phyloP scores from a whole-genome alignment of 805 yeast genomes.

The Metschnikowia santaceciliae region DNA sequence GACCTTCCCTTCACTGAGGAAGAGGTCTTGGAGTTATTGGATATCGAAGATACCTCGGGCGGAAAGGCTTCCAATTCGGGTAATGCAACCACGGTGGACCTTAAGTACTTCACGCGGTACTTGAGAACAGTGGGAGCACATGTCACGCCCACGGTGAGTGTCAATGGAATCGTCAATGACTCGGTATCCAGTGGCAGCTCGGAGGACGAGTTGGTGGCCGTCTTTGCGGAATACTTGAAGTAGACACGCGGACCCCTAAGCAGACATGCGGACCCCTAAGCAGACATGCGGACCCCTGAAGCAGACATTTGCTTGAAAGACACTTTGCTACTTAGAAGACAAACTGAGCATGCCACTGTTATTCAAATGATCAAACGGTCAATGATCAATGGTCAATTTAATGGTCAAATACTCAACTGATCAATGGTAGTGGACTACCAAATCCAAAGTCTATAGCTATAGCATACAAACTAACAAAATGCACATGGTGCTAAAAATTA shows the following conservation, averaged over 20 bases:
- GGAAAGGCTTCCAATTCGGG: conserved; percentile 47
- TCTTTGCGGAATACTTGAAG: conserved; percentile 25
- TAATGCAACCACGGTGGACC: conserved; percentile 53
- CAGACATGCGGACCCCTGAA: no score
- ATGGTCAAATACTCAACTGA: no score
- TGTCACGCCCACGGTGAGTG: conserved; percentile 74
- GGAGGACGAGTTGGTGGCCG: conserved; percentile 40
- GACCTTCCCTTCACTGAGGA: conserved; percentile 28
- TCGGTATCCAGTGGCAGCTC: conserved; percentile 61
- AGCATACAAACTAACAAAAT: no score
- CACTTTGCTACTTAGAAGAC: no score
- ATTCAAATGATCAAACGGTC: no score
- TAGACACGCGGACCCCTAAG: neutral
- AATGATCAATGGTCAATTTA: no score
- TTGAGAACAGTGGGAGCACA: conserved; percentile 77
- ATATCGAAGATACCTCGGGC: conserved; percentile 24
- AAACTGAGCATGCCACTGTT: no score
- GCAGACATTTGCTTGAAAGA: no score
- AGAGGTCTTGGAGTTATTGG: conserved; percentile 35
- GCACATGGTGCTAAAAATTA: no score
- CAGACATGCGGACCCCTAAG: no score
- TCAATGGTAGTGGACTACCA: no score
- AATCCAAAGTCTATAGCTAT: no score
- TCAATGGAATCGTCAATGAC: conserved; percentile 62
- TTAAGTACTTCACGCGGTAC: conserved; percentile 70